Percentiles rank a stretch among this genome's conserved stretches.
Conservation (phyloP, 805 yeast genomes). For the Ogataea ramenticola region DNA sequence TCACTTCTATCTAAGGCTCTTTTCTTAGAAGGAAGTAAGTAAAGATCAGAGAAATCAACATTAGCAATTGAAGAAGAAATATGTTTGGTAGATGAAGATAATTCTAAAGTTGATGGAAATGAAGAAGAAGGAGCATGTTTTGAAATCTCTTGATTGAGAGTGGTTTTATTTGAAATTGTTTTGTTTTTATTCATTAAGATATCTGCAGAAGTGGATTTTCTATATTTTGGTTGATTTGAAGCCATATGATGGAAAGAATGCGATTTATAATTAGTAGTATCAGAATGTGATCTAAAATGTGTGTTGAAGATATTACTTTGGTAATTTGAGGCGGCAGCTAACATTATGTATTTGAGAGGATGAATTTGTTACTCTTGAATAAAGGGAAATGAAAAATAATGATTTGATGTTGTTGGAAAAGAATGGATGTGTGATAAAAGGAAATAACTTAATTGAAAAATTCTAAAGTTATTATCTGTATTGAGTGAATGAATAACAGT, state of each 20-base stretch:
- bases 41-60: neutral
- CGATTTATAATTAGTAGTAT: constrained; percentile 21
- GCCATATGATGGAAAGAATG: constrained; percentile 14
- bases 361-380: too few species aligned
- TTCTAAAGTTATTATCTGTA: too few species aligned
- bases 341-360: neutral
- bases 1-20: constrained; percentile 9
- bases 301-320: constrained; percentile 3
- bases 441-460: neutral
- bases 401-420: too few species aligned
- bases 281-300: constrained; percentile 26
- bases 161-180: neutral
- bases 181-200: neutral
- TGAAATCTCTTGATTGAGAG: neutral
- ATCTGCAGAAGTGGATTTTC: constrained; percentile 10
- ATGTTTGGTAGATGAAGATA: neutral
- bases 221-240: constrained; percentile 11
- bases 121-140: neutral
- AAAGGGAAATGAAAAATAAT: neutral
- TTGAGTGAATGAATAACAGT: neutral
- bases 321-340: neutral
- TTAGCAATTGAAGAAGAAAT: too few species aligned
- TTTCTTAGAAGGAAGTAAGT: constrained; percentile 2
- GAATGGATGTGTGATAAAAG: too few species aligned
- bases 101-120: neutral